phyloP scores from a whole-genome alignment of 2,329 filamentous ascomycete genomes.

The Colletotrichum godetiae region DNA sequence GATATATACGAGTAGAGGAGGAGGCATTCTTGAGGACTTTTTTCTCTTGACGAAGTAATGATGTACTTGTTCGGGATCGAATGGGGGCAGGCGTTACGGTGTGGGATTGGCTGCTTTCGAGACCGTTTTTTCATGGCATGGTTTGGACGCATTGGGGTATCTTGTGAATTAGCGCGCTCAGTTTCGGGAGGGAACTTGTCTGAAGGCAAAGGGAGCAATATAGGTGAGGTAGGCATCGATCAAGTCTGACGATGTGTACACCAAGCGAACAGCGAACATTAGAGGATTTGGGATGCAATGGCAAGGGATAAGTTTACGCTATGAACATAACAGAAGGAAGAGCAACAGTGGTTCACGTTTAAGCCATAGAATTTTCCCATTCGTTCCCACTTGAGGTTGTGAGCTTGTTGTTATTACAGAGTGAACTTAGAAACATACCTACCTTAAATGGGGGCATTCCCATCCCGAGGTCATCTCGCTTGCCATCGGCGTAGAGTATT shows the following conservation, averaged over 20 bases:
- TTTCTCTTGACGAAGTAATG: constrained; percentile 29
- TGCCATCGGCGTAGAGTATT: constrained; percentile 5
- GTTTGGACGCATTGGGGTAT: constrained; percentile 18
- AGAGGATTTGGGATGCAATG: neutral
- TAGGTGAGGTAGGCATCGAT: neutral
- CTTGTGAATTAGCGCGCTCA: constrained; percentile 7
- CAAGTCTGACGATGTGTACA: neutral
- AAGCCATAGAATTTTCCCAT: neutral
- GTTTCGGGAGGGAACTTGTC: constrained; percentile 10
- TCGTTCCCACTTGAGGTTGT: neutral
- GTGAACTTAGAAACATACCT: neutral
- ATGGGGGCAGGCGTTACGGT: constrained; percentile 27
- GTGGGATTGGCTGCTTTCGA: constrained; percentile 13
- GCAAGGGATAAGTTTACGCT: neutral
- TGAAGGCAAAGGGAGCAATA: constrained; percentile 5
- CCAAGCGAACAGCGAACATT: constrained; percentile 6
- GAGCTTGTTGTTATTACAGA: too few relatives aligned
- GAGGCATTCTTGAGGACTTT: constrained; percentile 11
- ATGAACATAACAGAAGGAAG: neutral
- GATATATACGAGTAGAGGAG: constrained; percentile 31
- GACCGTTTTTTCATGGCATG: constrained; percentile 20
- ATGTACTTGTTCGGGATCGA: constrained; percentile 31
- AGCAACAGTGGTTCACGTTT: neutral
- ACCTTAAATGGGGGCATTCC: neutral
- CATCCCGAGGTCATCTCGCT: constrained; percentile 15